Evolutionary conservation across 768 basidiomycete species (phyloP).

Genomic region (Dictyophora rubrovolvata): DNA sequence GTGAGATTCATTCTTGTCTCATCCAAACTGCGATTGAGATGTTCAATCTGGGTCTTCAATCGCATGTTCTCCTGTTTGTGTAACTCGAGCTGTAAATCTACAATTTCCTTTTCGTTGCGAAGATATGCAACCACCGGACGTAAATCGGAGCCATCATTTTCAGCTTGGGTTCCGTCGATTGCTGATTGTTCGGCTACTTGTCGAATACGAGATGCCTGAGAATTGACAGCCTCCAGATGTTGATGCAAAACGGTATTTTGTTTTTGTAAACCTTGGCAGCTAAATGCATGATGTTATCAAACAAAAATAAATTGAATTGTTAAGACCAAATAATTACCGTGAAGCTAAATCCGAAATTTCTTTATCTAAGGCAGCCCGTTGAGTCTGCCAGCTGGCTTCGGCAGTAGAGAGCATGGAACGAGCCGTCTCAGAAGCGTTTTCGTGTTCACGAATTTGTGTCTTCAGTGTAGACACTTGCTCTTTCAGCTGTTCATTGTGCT

Average conservation of each 20-base stretch:
- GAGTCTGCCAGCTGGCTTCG: conserved; percentile 71
- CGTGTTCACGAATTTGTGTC: conserved; percentile 44
- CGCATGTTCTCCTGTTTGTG: conserved; percentile 68
- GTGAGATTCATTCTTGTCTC: conserved; percentile 62
- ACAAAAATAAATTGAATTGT: neutral
- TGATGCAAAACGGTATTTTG: conserved; percentile 74
- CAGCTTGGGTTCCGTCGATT: conserved; percentile 38
- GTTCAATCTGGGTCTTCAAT: conserved; percentile 66
- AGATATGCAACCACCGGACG: conserved; percentile 73
- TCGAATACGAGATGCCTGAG: conserved; percentile 73
- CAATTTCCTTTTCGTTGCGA: conserved; percentile 86
- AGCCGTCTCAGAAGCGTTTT: conserved; percentile 61
- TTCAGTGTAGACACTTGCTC: conserved; percentile 48
- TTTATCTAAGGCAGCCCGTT: conserved; percentile 67
- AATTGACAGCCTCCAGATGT: conserved; percentile 76
- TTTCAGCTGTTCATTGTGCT: conserved; percentile 53
- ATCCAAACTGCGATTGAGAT: conserved; percentile 56
- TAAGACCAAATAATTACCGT: conserved; percentile 36
- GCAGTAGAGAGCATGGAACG: conserved; percentile 60
- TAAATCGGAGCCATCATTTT: conserved; percentile 60
- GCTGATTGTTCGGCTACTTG: conserved; percentile 51
- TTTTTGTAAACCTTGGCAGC: conserved; percentile 60
- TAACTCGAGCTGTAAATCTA: conserved; percentile 78
- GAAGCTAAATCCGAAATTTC: conserved; percentile 63
- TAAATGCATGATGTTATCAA: conserved; percentile 18